These are phyloP conservation scores for Globisporangium iwayamae DNA, from an alignment of 352 stramenopile genomes.

Conservation along the genomic window DNA sequence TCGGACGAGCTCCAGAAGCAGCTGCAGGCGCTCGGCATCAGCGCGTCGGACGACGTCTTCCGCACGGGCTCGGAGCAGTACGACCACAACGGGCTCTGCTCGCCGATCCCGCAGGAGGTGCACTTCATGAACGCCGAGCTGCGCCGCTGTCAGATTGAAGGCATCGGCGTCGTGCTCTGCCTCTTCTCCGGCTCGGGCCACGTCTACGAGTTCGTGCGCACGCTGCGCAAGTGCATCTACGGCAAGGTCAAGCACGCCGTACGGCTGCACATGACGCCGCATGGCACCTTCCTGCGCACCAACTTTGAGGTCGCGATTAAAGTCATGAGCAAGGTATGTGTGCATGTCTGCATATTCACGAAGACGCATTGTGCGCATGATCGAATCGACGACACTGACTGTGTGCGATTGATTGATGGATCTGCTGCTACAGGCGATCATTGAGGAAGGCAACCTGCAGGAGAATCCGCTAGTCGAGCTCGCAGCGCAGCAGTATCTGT, in stretches of 20 bases:
- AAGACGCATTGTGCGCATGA: background rate
- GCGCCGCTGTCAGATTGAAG: constrained; percentile 68
- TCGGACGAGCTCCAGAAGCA: constrained; percentile 74
- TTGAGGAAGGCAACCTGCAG: constrained; percentile 82
- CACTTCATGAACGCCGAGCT: constrained; percentile 86
- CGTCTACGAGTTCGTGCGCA: constrained; percentile 85
- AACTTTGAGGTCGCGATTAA: constrained; percentile 84
- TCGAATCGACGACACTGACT: background rate
- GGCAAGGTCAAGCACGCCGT: constrained; percentile 87
- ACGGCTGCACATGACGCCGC: constrained; percentile 67
- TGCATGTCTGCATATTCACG: background rate
- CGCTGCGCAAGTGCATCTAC: constrained; percentile 86
- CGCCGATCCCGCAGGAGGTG: constrained; percentile 82
- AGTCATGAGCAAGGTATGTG: constrained; percentile 82
- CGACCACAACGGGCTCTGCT: constrained; percentile 76
- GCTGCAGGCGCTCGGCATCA: constrained; percentile 77
- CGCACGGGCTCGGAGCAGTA: constrained; percentile 71
- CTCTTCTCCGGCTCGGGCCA: constrained; percentile 78
- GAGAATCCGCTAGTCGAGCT: constrained; percentile 86
- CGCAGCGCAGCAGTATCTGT: constrained; percentile 81
- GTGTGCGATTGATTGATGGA: background rate
- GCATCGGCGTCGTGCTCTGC: constrained; percentile 68
- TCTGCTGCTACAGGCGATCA: constrained; percentile 56
- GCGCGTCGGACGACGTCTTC: constrained; percentile 78
- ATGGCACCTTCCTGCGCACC: constrained; percentile 77